phyloP scores from a whole-genome alignment of 2,329 filamentous ascomycete genomes.

The Penicillium sp. region DNA sequence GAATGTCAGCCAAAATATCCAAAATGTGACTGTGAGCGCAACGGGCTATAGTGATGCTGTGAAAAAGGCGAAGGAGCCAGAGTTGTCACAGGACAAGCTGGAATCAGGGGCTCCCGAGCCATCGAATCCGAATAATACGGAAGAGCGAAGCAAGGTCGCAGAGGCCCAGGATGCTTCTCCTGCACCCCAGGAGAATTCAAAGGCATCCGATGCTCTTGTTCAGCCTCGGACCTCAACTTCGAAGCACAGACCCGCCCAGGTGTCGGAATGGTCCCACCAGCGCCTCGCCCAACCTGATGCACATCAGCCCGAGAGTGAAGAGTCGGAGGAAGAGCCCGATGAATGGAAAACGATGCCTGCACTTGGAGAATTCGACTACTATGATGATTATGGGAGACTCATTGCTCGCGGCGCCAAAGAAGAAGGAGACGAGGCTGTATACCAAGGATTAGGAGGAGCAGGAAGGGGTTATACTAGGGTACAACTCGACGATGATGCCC shows the following conservation, averaged over 20 bases:
- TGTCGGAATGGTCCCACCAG: slow-evolving; percentile 92
- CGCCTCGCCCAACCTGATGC: slow-evolving; percentile 57
- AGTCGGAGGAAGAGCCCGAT: slow-evolving; percentile 59
- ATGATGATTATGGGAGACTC: slow-evolving; percentile 87
- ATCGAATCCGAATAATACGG: not conserved
- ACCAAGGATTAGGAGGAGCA: slow-evolving; percentile 77
- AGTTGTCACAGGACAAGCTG: not conserved
- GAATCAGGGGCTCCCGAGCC: not conserved
- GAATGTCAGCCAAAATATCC: slow-evolving; percentile 23
- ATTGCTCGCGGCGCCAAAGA: slow-evolving; percentile 76
- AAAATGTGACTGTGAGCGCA: slow-evolving; percentile 5
- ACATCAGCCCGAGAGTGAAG: slow-evolving; percentile 41
- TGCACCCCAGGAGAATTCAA: slow-evolving; percentile 9
- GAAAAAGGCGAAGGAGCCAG: not conserved
- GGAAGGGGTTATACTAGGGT: slow-evolving; percentile 95
- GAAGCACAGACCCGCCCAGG: slow-evolving; percentile 30
- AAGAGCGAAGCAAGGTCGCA: slow-evolving; percentile 2
- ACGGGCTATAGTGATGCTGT: not conserved
- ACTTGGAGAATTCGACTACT: slow-evolving; percentile 88
- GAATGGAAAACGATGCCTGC: slow-evolving; percentile 94
- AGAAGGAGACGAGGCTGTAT: slow-evolving; percentile 68
- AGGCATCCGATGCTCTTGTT: not conserved
- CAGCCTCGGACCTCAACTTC: slow-evolving; percentile 17
- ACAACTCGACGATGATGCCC: slow-evolving; percentile 89
- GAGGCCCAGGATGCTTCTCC: slow-evolving; percentile 2